These are phyloP conservation scores for Salix exigua DNA, from an alignment of 345 rosid species.

Conservation along the genomic window DNA sequence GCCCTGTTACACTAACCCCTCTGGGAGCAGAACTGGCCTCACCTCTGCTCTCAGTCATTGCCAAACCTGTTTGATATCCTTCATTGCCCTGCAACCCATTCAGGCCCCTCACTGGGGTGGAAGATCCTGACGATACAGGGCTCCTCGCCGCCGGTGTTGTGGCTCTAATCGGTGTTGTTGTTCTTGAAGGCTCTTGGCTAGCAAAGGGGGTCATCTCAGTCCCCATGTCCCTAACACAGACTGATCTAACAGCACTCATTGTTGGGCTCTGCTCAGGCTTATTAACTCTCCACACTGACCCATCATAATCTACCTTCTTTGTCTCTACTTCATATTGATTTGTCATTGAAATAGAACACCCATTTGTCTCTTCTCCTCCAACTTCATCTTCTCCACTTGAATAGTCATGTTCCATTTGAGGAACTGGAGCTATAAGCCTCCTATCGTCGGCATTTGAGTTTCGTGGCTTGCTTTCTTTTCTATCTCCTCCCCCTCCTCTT, in stretches of 20 bases:
- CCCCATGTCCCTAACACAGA: slow-evolving; percentile 90
- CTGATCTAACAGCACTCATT: slow-evolving; percentile 49
- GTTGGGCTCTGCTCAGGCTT: slow-evolving; percentile 41
- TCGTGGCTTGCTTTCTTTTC: slow-evolving; percentile 49
- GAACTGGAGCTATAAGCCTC: slow-evolving; percentile 78
- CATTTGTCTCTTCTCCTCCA: slow-evolving; percentile 35
- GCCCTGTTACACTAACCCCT: slow-evolving; percentile 5
- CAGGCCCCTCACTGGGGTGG: slow-evolving; percentile 61
- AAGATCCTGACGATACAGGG: slow-evolving; percentile 73
- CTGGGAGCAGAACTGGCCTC: slow-evolving; percentile 19
- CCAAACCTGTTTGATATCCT: slow-evolving; percentile 21
- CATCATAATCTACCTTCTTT: slow-evolving; percentile 74
- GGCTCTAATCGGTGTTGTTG: slow-evolving; percentile 77
- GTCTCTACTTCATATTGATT: slow-evolving; percentile 48
- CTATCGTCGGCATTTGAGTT: slow-evolving; percentile 90
- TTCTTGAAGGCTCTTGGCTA: slow-evolving; percentile 91
- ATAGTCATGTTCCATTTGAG: slow-evolving; percentile 62
- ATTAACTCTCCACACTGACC: slow-evolving; percentile 54
- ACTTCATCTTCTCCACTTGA: slow-evolving; percentile 47
- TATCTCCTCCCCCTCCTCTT: slow-evolving; percentile 51
- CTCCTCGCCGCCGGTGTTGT: slow-evolving; percentile 69
- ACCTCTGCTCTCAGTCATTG: slow-evolving; percentile 18
- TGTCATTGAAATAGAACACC: slow-evolving; percentile 20
- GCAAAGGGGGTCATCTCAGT: slow-evolving; percentile 96
- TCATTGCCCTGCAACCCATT: slow-evolving; percentile 25